A percentile compares a stretch with the other conserved stretches of the same genome.
Evolutionary conservation across 345 rosid species (phyloP).

Genomic region (Melaleuca quinquenervia): DNA sequence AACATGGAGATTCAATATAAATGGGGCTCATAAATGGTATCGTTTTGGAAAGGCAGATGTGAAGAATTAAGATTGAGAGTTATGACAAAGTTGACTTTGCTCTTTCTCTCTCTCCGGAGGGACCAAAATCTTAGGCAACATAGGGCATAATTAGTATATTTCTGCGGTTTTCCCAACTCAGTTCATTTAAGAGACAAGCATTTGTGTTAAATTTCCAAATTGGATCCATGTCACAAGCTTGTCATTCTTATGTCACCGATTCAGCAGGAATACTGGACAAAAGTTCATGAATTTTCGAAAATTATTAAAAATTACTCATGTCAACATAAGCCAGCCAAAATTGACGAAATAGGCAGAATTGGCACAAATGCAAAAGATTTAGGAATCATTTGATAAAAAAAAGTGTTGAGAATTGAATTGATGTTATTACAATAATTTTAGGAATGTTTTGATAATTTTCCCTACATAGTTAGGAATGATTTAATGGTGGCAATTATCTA

Average conservation of each 20-base stretch:
- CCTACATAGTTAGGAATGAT: not conserved
- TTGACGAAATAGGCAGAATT: too few relatives aligned
- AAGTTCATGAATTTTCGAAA: too few relatives aligned
- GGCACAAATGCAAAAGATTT: too few relatives aligned
- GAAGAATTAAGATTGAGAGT: not conserved
- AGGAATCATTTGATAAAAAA: too few relatives aligned
- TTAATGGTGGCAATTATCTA: not conserved
- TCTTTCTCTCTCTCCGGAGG: not conserved
- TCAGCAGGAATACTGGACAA: not conserved
- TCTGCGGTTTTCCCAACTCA: not conserved
- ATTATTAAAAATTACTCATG: too few relatives aligned
- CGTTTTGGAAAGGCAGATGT: not conserved
- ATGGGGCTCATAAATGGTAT: not conserved
- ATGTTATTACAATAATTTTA: too few relatives aligned
- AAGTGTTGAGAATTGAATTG: too few relatives aligned
- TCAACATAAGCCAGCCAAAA: too few relatives aligned
- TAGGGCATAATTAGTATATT: not conserved
- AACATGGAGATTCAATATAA: not conserved
- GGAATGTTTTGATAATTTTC: not conserved
- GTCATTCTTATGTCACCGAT: not conserved
- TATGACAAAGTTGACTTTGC: not conserved
- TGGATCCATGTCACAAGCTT: accelerated
- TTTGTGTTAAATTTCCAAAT: not conserved
- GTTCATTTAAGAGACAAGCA: not conserved
- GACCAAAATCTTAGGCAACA: not conserved